Percentiles rank a stretch among this genome's conserved stretches.
phyloP scores from a whole-genome alignment of 257 asterid genomes.

The Plantago ovata region DNA sequence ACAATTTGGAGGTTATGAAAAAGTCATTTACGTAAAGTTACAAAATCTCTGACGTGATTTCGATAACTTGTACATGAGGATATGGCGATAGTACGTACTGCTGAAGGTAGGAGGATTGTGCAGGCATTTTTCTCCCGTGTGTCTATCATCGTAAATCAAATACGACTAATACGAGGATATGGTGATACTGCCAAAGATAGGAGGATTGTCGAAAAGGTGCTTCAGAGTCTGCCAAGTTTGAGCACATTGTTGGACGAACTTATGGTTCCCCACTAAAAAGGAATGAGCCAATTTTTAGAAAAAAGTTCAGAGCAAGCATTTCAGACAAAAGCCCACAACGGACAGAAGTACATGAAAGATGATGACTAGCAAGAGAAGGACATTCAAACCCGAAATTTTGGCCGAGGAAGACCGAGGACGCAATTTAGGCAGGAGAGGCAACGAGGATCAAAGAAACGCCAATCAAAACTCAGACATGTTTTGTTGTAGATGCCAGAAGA shows the following conservation, averaged over 20 bases:
- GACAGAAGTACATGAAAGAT: background rate
- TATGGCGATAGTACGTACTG: too few species aligned
- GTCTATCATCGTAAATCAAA: background rate
- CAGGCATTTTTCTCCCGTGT: background rate
- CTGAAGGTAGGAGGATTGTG: background rate
- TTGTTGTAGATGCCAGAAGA: background rate
- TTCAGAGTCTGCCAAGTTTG: background rate
- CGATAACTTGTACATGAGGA: background rate
- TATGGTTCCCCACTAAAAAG: too few species aligned
- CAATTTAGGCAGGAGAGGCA: background rate
- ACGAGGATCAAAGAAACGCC: background rate
- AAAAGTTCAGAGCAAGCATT: background rate
- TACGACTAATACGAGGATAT: background rate
- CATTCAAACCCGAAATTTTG: background rate
- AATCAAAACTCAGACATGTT: background rate
- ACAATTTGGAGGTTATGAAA: background rate
- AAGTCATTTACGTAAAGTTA: background rate
- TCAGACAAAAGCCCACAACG: background rate
- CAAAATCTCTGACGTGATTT: constrained; percentile 10
- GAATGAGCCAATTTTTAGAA: background rate
- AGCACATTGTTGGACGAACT: constrained; percentile 18
- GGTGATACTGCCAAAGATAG: background rate
- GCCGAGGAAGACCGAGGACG: too few species aligned
- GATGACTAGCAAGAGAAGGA: background rate
- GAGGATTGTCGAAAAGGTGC: background rate